A percentile compares a stretch with the other conserved stretches of the same genome.
Conservation (phyloP, 495 filamentous ascomycete species). For the Aspergillus campestris region DNA sequence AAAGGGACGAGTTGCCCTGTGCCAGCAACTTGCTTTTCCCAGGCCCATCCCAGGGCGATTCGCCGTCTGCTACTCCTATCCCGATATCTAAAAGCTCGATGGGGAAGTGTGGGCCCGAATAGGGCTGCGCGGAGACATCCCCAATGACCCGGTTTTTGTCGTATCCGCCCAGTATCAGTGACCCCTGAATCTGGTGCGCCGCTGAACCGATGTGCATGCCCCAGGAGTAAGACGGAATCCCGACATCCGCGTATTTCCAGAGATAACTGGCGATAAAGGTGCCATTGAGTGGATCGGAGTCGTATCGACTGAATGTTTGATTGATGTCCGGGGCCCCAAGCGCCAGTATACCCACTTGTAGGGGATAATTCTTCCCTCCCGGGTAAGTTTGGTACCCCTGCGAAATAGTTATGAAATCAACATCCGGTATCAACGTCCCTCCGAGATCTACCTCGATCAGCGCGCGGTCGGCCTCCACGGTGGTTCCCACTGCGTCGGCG, state of each 20-base stretch:
- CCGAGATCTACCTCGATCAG: no score
- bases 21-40: conserved; percentile 27
- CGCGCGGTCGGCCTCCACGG: no score
- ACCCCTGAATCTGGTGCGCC: conserved; percentile 27
- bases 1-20: conserved; percentile 21
- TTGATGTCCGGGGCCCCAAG: neutral
- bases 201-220: conserved; percentile 48
- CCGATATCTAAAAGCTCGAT: conserved; percentile 32
- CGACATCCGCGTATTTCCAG: neutral
- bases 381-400: neutral
- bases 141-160: conserved; percentile 38
- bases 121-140: conserved; percentile 11
- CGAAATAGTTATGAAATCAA: no score
- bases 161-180: conserved; percentile 43
- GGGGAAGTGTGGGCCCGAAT: conserved; percentile 10
- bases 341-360: conserved; percentile 5
- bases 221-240: conserved; percentile 40
- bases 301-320: neutral
- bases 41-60: conserved; percentile 31
- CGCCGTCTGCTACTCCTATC: conserved; percentile 32
- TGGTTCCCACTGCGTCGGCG: no score
- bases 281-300: no score
- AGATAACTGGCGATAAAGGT: neutral
- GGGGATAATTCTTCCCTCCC: neutral
- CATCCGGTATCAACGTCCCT: no score